A percentile compares a stretch with the other conserved stretches of the same genome.
Conservation (phyloP, 2,329 filamentous ascomycete genomes). For the Venturia aucupariae region DNA sequence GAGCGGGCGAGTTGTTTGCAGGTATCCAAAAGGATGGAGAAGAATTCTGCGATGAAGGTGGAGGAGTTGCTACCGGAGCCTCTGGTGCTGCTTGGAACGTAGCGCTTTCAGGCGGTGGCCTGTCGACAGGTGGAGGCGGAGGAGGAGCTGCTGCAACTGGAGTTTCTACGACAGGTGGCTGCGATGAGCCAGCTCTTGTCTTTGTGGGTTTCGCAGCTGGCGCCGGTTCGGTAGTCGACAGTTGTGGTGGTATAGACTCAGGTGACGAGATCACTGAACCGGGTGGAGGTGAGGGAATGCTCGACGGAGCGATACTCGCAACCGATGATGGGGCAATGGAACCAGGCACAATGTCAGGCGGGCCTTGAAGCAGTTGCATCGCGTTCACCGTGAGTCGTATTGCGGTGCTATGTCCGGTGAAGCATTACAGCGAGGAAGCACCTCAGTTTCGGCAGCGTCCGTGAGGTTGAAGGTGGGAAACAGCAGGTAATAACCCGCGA, state of each 20-base stretch:
- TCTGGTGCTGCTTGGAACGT: background rate
- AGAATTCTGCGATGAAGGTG: background rate
- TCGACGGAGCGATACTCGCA: background rate
- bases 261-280: background rate
- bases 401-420: background rate
- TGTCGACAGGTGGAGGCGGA: background rate
- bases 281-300: background rate
- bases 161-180: background rate
- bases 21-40: background rate
- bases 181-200: background rate
- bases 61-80: background rate
- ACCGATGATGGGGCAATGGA: background rate
- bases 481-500: background rate
- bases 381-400: background rate
- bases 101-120: background rate
- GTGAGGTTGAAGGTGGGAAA: background rate
- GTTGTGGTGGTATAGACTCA: background rate
- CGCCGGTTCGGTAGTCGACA: background rate
- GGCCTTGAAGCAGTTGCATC: background rate
- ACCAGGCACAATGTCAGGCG: background rate
- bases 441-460: background rate
- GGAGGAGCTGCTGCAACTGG: background rate
- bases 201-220: background rate
- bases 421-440: background rate
- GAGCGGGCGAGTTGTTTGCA: background rate